phyloP scores from a whole-genome alignment of 2,329 filamentous ascomycete genomes.

The Botrytis squamosa region DNA sequence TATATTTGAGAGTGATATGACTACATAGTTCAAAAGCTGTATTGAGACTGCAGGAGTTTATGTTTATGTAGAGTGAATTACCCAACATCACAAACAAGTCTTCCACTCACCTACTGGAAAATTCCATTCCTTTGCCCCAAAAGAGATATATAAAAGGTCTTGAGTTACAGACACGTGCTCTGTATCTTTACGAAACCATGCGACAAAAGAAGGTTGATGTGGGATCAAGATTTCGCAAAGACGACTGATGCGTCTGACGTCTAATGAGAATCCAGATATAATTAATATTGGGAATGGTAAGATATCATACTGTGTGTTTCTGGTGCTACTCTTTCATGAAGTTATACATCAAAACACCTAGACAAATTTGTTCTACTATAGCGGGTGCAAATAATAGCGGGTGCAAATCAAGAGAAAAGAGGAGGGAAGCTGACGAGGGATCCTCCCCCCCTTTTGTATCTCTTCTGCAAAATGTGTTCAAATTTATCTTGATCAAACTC shows the following conservation, averaged over 20 bases:
- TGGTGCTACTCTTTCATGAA: background rate
- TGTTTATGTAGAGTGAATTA: too few relatives aligned
- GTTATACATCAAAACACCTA: background rate
- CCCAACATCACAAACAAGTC: too few relatives aligned
- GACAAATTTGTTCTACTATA: background rate
- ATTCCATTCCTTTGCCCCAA: accelerated
- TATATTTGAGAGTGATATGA: background rate
- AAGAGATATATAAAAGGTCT: background rate
- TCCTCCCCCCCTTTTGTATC: too few relatives aligned
- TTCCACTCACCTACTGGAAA: too few relatives aligned
- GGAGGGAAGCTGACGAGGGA: background rate
- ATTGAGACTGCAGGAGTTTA: too few relatives aligned
- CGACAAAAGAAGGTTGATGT: too few relatives aligned
- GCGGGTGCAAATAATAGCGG: background rate
- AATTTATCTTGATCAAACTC: background rate
- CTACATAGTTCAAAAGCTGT: too few relatives aligned
- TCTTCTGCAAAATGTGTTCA: background rate
- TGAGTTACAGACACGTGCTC: background rate
- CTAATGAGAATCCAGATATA: too few relatives aligned
- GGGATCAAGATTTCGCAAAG: background rate
- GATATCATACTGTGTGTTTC: background rate
- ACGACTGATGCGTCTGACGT: accelerated
- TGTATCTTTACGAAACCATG: too few relatives aligned
- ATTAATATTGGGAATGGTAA: background rate
- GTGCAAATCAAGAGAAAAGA: background rate